Evolutionary conservation across 306 rosid genomes (phyloP).

Genomic region (Lathyrus tuberosus): DNA sequence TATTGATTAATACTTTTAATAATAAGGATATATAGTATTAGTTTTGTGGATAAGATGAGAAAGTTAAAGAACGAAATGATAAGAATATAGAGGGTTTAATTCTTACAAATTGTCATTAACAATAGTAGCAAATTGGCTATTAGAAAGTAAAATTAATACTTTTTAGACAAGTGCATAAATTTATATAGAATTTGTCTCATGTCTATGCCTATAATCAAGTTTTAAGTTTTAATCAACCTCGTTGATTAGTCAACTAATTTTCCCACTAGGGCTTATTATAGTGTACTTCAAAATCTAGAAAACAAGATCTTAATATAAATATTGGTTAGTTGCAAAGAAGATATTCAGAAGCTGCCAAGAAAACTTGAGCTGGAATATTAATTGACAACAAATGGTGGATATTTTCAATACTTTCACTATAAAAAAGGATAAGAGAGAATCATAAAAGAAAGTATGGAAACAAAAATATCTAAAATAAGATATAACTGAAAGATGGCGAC

Average conservation of each 20-base stretch:
- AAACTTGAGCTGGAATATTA: background rate
- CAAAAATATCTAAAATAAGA: slow-evolving; percentile 24
- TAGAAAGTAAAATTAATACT: background rate
- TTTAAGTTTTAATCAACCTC: background rate
- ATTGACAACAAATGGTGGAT: slow-evolving; percentile 28
- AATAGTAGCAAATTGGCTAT: too few relatives aligned
- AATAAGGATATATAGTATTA: too few relatives aligned
- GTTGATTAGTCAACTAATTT: slow-evolving; percentile 8
- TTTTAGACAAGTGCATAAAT: background rate
- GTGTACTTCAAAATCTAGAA: background rate
- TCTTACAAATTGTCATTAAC: too few relatives aligned
- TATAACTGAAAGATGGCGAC: slow-evolving; percentile 19
- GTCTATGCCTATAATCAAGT: background rate
- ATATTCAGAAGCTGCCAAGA: slow-evolving; percentile 28
- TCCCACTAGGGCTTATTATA: slow-evolving; percentile 1
- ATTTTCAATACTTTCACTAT: slow-evolving; percentile 18
- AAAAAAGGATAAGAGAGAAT: slow-evolving; percentile 37
- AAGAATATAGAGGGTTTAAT: too few relatives aligned
- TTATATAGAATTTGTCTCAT: slow-evolving; percentile 1
- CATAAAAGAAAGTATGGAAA: slow-evolving; percentile 24
- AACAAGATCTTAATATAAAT: background rate
- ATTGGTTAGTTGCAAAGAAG: slow-evolving; percentile 32
- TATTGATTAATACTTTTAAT: too few relatives aligned
- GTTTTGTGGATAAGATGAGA: too few relatives aligned
- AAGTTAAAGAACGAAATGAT: too few relatives aligned